Conservation (phyloP, 352 stramenopile genomes). For the Pythium insidiosum region DNA sequence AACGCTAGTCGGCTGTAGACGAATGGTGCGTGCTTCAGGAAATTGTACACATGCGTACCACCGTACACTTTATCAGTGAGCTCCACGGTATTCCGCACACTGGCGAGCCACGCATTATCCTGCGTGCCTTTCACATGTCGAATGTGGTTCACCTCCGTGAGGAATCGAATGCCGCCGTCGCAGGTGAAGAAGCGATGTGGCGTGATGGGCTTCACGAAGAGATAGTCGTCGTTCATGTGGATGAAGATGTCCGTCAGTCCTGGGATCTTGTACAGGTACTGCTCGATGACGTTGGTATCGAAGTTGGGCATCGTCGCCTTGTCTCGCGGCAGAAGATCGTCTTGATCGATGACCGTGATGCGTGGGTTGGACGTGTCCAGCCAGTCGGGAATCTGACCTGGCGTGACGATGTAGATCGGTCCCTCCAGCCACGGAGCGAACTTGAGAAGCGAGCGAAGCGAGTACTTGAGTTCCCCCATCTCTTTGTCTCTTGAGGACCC, state of each 20-base stretch:
- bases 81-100: conserved; percentile 68
- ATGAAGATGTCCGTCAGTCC: conserved; percentile 83
- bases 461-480: conserved; percentile 85
- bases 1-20: conserved; percentile 71
- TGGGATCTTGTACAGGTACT: conserved; percentile 82
- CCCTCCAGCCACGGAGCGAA: conserved; percentile 73
- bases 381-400: conserved; percentile 76
- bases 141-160: conserved; percentile 84
- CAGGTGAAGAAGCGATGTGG: conserved; percentile 83
- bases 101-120: conserved; percentile 64
- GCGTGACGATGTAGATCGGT: conserved; percentile 79
- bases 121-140: conserved; percentile 55
- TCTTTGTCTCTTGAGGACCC: conserved; percentile 72
- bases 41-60: conserved; percentile 81
- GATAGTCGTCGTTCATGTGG: conserved; percentile 87
- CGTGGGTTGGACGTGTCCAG: conserved; percentile 60
- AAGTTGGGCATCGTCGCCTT: conserved; percentile 59
- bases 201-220: conserved; percentile 73
- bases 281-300: conserved; percentile 83
- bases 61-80: conserved; percentile 68
- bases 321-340: conserved; percentile 59
- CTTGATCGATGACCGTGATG: conserved; percentile 67
- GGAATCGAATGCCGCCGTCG: conserved; percentile 55
- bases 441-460: conserved; percentile 69
- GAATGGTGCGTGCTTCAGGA: conserved; percentile 80